These are phyloP conservation scores for Sporisorium reilianum DNA, from an alignment of 1,284 basidiomycete species.

Conservation along the genomic window DNA sequence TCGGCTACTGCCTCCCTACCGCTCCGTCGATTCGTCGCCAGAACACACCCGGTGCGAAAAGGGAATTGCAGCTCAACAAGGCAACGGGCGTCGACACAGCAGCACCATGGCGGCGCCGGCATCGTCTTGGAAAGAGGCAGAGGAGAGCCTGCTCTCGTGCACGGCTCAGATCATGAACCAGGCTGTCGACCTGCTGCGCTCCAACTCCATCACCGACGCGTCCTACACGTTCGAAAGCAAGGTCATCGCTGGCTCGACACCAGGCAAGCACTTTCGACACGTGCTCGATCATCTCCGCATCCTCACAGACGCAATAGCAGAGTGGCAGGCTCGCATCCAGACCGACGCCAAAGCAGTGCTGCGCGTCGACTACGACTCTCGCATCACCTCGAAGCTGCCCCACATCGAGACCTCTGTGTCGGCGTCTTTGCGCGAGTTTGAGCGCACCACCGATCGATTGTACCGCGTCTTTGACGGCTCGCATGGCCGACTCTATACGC, in stretches of 20 bases:
- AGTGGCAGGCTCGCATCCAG: slow-evolving; percentile 24
- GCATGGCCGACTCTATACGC: slow-evolving; percentile 33
- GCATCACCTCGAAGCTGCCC: slow-evolving; percentile 34
- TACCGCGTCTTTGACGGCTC: slow-evolving; percentile 35
- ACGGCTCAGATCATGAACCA: slow-evolving; percentile 60
- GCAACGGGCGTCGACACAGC: too few relatives aligned
- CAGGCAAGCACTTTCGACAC: slow-evolving; percentile 62
- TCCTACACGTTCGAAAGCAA: slow-evolving; percentile 41
- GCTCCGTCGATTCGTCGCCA: neutral
- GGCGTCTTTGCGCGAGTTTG: slow-evolving; percentile 48
- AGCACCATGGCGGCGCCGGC: slow-evolving; percentile 20
- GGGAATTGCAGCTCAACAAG: too few relatives aligned
- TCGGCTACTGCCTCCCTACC: neutral
- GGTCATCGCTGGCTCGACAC: slow-evolving; percentile 51
- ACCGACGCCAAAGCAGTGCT: slow-evolving; percentile 10
- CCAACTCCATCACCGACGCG: slow-evolving; percentile 33
- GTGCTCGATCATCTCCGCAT: slow-evolving; percentile 60
- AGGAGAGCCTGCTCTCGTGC: slow-evolving; percentile 51
- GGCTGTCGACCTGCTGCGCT: slow-evolving; percentile 48
- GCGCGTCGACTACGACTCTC: slow-evolving; percentile 58
- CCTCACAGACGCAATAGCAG: slow-evolving; percentile 47
- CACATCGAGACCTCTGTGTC: slow-evolving; percentile 48
- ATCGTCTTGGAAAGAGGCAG: slow-evolving; percentile 39
- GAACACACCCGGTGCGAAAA: too few relatives aligned
- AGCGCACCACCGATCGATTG: slow-evolving; percentile 34